phyloP scores from a whole-genome alignment of 306 rosid genomes.

The Luffa aegyptiaca region DNA sequence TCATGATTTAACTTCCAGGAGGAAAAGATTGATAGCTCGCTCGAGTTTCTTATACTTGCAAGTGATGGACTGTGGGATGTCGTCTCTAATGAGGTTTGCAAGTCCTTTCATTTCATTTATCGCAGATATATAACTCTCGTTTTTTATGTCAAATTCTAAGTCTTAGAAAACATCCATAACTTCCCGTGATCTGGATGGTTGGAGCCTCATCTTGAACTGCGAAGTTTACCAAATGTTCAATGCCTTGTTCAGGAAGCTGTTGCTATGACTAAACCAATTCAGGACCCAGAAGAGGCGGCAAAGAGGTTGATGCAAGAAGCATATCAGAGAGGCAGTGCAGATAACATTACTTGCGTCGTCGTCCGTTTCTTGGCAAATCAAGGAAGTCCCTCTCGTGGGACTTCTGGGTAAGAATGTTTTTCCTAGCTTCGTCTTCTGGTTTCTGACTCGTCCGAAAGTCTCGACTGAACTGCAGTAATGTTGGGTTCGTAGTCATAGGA shows the following conservation, averaged over 20 bases:
- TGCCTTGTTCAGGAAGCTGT: conserved; percentile 68
- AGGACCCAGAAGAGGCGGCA: conserved; percentile 80
- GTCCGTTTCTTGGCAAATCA: conserved; percentile 76
- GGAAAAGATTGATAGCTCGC: conserved; percentile 77
- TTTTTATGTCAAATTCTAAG: background rate
- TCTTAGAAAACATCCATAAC: background rate
- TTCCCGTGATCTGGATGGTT: background rate
- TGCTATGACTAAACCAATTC: conserved; percentile 62
- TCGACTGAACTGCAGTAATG: background rate
- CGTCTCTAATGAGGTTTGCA: conserved; percentile 82
- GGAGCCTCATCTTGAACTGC: background rate
- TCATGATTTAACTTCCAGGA: conserved; percentile 36
- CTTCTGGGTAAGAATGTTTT: conserved; percentile 23
- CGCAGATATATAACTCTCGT: background rate
- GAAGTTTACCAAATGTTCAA: background rate
- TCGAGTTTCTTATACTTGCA: conserved; percentile 91
- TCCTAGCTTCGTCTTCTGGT: background rate
- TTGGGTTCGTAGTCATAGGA: conserved; percentile 20
- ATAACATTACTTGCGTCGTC: conserved; percentile 81
- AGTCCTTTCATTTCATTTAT: background rate
- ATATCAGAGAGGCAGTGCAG: conserved; percentile 82
- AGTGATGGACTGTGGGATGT: conserved; percentile 99
- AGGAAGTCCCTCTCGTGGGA: conserved; percentile 38
- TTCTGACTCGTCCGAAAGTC: background rate
- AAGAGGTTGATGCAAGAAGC: conserved; percentile 87